These are phyloP conservation scores for Nannochloropsis gaditana DNA, from an alignment of 108 stramenopile species.

Conservation along the genomic window DNA sequence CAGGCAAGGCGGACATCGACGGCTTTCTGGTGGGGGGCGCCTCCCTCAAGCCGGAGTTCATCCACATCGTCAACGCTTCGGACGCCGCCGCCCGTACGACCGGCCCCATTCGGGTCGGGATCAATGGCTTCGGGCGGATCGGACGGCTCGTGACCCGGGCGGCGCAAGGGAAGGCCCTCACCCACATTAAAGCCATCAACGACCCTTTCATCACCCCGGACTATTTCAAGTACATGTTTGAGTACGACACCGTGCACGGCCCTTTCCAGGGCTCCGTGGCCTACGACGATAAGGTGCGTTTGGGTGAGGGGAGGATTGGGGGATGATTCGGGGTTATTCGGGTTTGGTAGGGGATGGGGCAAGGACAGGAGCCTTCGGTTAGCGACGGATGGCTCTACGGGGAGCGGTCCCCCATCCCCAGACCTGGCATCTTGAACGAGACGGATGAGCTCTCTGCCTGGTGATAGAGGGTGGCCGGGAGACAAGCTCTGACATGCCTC, in stretches of 20 bases:
- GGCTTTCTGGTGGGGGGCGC: conserved; percentile 99
- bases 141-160: conserved; percentile 94
- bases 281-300: conserved; percentile 48
- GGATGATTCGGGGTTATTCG: too few species aligned
- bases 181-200: conserved; percentile 93
- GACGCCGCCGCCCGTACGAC: conserved; percentile 25
- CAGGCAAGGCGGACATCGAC: conserved; percentile 82
- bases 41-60: conserved; percentile 93
- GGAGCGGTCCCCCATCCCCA: too few species aligned
- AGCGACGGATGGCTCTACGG: too few species aligned
- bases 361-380: too few species aligned
- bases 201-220: conserved; percentile 58
- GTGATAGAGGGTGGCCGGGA: too few species aligned
- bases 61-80: conserved; percentile 77
- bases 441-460: too few species aligned
- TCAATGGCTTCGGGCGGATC: conserved; percentile 98
- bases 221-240: conserved; percentile 79
- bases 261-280: conserved; percentile 62
- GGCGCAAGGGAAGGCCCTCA: conserved; percentile 72
- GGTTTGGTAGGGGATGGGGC: too few species aligned
- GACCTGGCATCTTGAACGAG: too few species aligned
- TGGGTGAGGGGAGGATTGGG: too few species aligned
- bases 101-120: conserved; percentile 75
- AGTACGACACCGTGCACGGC: conserved; percentile 93
- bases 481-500: too few species aligned